Evolutionary conservation across 306 rosid genomes (phyloP).

Genomic region (Cicer pinnatifidum): DNA sequence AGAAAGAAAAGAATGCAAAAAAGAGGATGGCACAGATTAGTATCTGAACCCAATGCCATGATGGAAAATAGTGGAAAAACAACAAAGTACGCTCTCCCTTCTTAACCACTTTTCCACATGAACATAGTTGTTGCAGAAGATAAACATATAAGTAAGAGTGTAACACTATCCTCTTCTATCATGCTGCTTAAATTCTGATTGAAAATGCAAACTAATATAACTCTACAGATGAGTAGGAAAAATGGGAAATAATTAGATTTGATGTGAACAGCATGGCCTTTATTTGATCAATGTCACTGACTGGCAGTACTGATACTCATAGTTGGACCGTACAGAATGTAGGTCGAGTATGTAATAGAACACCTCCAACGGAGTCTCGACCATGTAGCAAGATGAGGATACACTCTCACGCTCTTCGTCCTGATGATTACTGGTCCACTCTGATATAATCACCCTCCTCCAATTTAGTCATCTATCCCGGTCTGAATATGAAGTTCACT

Average conservation of each 20-base stretch:
- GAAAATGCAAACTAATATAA: slow-evolving; percentile 22
- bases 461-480: no score
- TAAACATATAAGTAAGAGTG: slow-evolving; percentile 26
- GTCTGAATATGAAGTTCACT: no score
- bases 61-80: slow-evolving; percentile 12
- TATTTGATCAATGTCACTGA: slow-evolving; percentile 7
- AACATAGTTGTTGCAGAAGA: slow-evolving; percentile 35
- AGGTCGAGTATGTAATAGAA: not conserved
- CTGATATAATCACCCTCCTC: no score
- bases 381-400: no score
- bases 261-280: slow-evolving; percentile 6
- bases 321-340: not conserved
- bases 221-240: slow-evolving; percentile 2
- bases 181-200: slow-evolving; percentile 13
- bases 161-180: slow-evolving; percentile 16
- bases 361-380: not conserved
- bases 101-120: slow-evolving; percentile 29
- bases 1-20: not conserved
- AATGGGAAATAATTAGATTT: not conserved
- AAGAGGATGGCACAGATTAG: slow-evolving; percentile 16
- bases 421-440: no score
- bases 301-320: not conserved
- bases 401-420: no score
- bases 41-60: slow-evolving; percentile 2
- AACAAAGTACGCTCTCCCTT: slow-evolving; percentile 15